Evolutionary conservation across 305 asterid genomes (phyloP), one percentile per base, ranked within the genome.

Genomic region (Galium porrigens): DNA sequence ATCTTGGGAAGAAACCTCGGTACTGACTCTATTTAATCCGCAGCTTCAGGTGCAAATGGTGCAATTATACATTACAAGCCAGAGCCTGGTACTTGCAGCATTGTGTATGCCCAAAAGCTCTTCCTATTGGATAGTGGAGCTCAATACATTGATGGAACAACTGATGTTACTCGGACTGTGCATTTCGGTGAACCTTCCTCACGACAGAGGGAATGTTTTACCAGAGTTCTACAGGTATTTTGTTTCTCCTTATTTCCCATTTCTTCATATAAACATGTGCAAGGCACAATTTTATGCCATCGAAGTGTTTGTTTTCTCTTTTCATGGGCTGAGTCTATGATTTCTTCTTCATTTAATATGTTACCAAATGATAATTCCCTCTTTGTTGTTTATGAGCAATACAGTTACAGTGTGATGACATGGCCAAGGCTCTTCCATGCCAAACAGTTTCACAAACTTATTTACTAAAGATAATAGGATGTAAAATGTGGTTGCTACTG

Each of bases 21-120:
- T 52, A 22, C 20, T 61, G 44, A 39, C 14, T 54, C 2, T 8
- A 25, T 46, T 48, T 37, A 61, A 32, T 61, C 71, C 67, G 61
- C 80, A 92, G 97, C 82, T 69, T 89, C 96, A 60, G 99, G 99
- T 64, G 99, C 97, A 70, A 92, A 92, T 79, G 95, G 97, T 72
- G 99, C 97, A 55, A 81, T 89, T 70, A 92, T 92, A 70, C 99
- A 92, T 83, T 87, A 92, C 83, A 87, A 76, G 63, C 89, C 99
- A 61, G 97, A 89, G 65, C 83, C 87, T 65, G 79, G 74, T 73
- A 84, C 77, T 69, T 92, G 99, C 71, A 81, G 96, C 69, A 48
- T 76, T 67, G 87, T 92, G 76, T 94, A 89, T 68, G 66, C 85
- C 34, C 80, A 84, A 62, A 85, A 89, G 73, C 89, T 89, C 79